Conservation (phyloP, 2,329 filamentous ascomycete genomes). For the Laburnicola sp. region DNA sequence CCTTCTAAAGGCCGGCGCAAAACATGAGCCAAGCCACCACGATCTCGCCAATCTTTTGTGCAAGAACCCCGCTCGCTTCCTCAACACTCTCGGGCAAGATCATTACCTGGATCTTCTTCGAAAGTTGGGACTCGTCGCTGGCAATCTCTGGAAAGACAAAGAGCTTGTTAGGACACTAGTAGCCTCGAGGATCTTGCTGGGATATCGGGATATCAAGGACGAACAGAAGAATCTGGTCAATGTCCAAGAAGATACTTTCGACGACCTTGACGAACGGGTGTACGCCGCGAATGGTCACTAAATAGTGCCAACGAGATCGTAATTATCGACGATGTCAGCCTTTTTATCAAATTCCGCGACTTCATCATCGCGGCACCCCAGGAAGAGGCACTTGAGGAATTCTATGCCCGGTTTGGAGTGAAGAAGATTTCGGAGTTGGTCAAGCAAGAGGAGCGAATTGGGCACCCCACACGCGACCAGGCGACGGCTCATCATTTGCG, state of each 20-base stretch:
- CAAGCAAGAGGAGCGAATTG: slow-evolving; percentile 75
- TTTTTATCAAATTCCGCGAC: slow-evolving; percentile 85
- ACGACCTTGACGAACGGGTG: slow-evolving; percentile 51
- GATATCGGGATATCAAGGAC: slow-evolving; percentile 71
- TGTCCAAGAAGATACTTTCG: slow-evolving; percentile 46
- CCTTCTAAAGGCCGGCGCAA: slow-evolving; percentile 83
- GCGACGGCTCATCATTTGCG: slow-evolving; percentile 69
- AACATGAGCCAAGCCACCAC: slow-evolving; percentile 81
- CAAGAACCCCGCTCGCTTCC: slow-evolving; percentile 77
- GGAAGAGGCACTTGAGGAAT: slow-evolving; percentile 81
- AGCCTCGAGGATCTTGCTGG: slow-evolving; percentile 74
- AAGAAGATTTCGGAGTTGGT: slow-evolving; percentile 75
- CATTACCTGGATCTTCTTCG: slow-evolving; percentile 85
- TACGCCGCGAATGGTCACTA: slow-evolving; percentile 73
- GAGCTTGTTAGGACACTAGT: slow-evolving; percentile 77
- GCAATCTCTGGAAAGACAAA: slow-evolving; percentile 74
- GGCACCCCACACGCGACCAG: slow-evolving; percentile 67
- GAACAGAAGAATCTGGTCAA: slow-evolving; percentile 52
- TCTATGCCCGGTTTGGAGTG: slow-evolving; percentile 82
- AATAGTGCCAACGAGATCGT: slow-evolving; percentile 77
- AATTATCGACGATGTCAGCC: slow-evolving; percentile 51
- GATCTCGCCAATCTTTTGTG: slow-evolving; percentile 87
- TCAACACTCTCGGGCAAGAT: slow-evolving; percentile 78
- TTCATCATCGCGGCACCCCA: slow-evolving; percentile 84
- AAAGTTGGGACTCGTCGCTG: slow-evolving; percentile 73